Percentiles rank a stretch among this genome's conserved stretches.
These are phyloP conservation scores for Aspergillus steynii DNA, from an alignment of 495 filamentous ascomycete species.

Conservation along the genomic window DNA sequence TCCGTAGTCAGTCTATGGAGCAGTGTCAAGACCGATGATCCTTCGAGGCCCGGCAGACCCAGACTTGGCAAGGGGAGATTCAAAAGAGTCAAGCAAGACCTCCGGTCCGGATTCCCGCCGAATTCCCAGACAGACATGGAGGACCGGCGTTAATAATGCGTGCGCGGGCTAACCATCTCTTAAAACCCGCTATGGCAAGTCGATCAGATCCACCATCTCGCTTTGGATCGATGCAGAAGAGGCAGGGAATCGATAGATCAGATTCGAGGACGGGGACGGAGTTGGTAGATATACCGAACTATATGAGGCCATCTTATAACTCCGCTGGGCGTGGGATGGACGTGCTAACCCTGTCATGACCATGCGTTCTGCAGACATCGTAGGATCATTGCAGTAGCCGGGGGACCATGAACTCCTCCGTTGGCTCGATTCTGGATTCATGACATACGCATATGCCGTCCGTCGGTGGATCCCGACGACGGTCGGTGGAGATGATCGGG, in stretches of 20 bases:
- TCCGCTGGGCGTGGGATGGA: background rate
- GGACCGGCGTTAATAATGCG: too few species aligned
- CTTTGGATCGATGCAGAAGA: background rate
- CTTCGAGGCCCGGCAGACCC: background rate
- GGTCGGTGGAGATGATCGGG: background rate
- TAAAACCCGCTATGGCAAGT: background rate
- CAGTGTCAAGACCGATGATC: background rate
- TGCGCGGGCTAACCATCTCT: background rate
- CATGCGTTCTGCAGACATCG: slow-evolving; percentile 8
- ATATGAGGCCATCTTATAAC: background rate
- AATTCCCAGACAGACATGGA: background rate
- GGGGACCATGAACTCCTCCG: background rate
- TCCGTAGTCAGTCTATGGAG: background rate
- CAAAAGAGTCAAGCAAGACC: background rate
- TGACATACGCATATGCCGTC: background rate
- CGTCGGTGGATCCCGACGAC: background rate
- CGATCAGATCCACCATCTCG: slow-evolving; percentile 5
- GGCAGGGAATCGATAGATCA: background rate
- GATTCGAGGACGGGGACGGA: background rate
- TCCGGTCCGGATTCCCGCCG: background rate
- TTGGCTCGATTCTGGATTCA: background rate
- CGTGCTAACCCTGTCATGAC: background rate
- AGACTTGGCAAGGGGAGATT: background rate
- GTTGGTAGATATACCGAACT: background rate
- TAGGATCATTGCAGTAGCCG: slow-evolving; percentile 1